A percentile compares a stretch with the other conserved stretches of the same genome.
Conservation (phyloP, 345 rosid species). For the Arabidopsis arenosa region DNA sequence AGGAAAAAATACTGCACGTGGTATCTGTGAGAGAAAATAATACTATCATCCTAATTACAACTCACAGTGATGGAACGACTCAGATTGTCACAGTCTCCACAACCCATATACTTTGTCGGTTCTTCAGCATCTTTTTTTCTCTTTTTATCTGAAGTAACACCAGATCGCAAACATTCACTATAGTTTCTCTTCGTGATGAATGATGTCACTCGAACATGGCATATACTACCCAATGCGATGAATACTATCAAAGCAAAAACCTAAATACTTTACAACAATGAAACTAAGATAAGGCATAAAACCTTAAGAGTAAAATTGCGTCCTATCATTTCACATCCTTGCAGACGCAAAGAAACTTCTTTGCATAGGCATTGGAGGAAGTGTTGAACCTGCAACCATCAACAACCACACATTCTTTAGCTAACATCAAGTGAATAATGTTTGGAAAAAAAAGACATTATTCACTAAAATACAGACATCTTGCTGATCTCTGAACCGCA, state of each 20-base stretch:
- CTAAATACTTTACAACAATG: constrained; percentile 16
- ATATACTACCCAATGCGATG: constrained; percentile 20
- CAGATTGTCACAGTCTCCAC: constrained; percentile 85
- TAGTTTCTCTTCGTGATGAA: background rate
- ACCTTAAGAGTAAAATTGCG: constrained; percentile 93
- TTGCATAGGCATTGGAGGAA: constrained; percentile 83
- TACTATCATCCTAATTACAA: constrained; percentile 14
- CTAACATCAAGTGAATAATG: constrained; percentile 11
- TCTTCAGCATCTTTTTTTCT: constrained; percentile 79
- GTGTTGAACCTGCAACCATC: constrained; percentile 61
- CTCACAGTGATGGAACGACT: constrained; percentile 86
- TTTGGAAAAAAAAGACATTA: constrained; percentile 10
- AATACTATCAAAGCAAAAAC: constrained; percentile 5
- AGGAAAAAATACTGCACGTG: background rate
- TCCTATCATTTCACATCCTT: constrained; percentile 84
- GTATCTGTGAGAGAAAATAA: constrained; percentile 12
- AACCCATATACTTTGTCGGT: constrained; percentile 92
- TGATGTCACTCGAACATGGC: constrained; percentile 19
- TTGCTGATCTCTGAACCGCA: constrained; percentile 76
- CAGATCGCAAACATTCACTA: constrained; percentile 8
- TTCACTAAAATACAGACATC: constrained; percentile 63
- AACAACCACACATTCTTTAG: constrained; percentile 31
- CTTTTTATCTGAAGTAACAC: constrained; percentile 67
- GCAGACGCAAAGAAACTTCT: constrained; percentile 86
- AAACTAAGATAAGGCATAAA: constrained; percentile 23